Conservation (phyloP, 371 early-diverging fungal genomes). For the Dichotomocladium elegans region DNA sequence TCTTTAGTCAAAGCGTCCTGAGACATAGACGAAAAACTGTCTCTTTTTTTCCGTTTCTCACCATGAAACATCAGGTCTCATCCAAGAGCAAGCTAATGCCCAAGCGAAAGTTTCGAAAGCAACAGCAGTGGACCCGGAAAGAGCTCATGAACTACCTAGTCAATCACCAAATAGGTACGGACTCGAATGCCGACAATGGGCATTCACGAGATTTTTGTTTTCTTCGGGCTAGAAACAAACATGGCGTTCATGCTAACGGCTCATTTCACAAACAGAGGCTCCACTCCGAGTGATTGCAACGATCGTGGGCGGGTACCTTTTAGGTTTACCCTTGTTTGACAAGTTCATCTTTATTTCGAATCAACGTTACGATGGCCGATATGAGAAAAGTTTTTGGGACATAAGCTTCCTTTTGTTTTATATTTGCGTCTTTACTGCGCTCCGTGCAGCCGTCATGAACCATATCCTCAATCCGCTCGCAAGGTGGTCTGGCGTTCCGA, state of each 20-base stretch:
- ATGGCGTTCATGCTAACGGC: background rate
- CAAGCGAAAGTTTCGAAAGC: constrained; percentile 5
- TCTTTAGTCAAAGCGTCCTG: too few species aligned
- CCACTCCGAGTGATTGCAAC: constrained; percentile 27
- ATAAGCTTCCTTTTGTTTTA: constrained; percentile 56
- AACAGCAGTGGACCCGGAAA: constrained; percentile 6
- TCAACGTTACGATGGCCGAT: constrained; percentile 35
- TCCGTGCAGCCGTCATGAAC: constrained; percentile 53
- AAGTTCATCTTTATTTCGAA: constrained; percentile 49
- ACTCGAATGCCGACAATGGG: background rate
- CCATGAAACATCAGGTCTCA: background rate
- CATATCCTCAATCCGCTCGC: constrained; percentile 56
- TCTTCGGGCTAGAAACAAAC: background rate
- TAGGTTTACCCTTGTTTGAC: constrained; percentile 37
- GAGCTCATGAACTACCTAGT: constrained; percentile 23
- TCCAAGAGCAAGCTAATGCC: background rate
- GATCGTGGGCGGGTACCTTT: constrained; percentile 26
- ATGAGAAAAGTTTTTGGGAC: constrained; percentile 53
- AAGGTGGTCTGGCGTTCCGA: constrained; percentile 25
- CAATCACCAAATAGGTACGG: constrained; percentile 35
- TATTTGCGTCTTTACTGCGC: constrained; percentile 58
- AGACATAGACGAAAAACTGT: too few species aligned
- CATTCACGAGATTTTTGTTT: background rate
- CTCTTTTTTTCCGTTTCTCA: constrained; percentile 1
- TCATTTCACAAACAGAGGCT: constrained; percentile 15